Conservation (phyloP, 306 rosid species). For the Malus asiatica region DNA sequence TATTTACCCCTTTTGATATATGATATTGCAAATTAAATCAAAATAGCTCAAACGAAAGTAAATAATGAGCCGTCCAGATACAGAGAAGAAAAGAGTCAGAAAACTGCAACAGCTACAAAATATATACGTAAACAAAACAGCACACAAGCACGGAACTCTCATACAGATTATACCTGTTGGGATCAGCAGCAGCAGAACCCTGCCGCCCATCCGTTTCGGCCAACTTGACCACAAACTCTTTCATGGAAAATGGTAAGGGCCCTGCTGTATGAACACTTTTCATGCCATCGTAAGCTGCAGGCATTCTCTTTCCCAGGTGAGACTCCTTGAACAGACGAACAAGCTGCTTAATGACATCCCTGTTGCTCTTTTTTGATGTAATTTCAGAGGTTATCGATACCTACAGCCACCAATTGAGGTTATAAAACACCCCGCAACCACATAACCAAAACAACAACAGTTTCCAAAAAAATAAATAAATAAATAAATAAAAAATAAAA, state of each 20-base stretch:
- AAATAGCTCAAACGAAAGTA: too few relatives aligned
- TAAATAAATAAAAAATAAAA: too few relatives aligned
- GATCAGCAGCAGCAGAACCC: constrained; percentile 10
- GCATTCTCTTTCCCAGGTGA: background rate
- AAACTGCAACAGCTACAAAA: too few relatives aligned
- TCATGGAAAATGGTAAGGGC: constrained; percentile 37
- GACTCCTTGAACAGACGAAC: background rate
- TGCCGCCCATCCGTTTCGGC: background rate
- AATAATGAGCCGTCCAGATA: too few relatives aligned
- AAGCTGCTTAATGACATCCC: constrained; percentile 25
- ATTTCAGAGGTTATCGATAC: constrained; percentile 51
- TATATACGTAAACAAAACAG: too few relatives aligned
- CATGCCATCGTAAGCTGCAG: constrained; percentile 54
- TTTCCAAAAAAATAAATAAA: too few relatives aligned
- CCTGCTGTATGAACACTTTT: constrained; percentile 53
- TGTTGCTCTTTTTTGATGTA: constrained; percentile 26
- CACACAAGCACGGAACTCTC: too few relatives aligned
- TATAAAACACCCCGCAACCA: background rate
- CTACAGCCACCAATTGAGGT: constrained; percentile 14
- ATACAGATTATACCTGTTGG: too few relatives aligned
- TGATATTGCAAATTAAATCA: too few relatives aligned
- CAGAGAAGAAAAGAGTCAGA: too few relatives aligned
- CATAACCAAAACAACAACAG: too few relatives aligned
- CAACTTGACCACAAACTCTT: constrained; percentile 42
- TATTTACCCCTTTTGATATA: too few relatives aligned